Conservation (phyloP, 2,329 filamentous ascomycete genomes). For the Clonostachys byssicola region DNA sequence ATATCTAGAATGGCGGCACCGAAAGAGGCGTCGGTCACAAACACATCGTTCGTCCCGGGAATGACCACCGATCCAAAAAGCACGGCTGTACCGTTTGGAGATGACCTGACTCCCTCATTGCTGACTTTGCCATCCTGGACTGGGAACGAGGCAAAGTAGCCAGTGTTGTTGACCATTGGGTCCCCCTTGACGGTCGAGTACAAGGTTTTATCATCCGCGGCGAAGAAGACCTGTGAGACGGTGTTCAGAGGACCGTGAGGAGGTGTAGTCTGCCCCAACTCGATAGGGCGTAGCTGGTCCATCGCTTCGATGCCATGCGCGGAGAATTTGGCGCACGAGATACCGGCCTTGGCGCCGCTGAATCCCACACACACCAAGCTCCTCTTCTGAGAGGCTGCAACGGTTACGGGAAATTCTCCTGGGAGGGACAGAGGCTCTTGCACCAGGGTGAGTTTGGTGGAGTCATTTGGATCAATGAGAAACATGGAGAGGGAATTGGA, state of each 20-base stretch:
- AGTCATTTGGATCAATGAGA: conserved; percentile 29
- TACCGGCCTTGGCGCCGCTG: conserved; percentile 35
- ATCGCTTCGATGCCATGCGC: conserved; percentile 30
- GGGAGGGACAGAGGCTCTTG: conserved; percentile 35
- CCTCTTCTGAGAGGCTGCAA: conserved; percentile 38
- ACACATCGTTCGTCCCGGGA: conserved; percentile 36
- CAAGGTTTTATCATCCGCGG: conserved; percentile 43
- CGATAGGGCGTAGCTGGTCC: conserved; percentile 40
- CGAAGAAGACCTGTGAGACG: conserved; percentile 58
- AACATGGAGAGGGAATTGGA: conserved; percentile 15
- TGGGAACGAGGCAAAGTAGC: conserved; percentile 47
- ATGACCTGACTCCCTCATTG: conserved; percentile 19
- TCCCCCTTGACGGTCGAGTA: conserved; percentile 59
- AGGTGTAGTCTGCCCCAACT: conserved; percentile 51
- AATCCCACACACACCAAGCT: conserved; percentile 40
- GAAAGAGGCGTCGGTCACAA: conserved; percentile 55
- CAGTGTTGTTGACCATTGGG: conserved; percentile 45
- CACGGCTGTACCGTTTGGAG: conserved; percentile 49
- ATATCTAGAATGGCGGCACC: conserved; percentile 45
- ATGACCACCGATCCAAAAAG: conserved; percentile 49
- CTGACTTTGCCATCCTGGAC: no score
- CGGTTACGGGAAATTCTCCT: conserved; percentile 48
- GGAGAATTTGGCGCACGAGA: conserved; percentile 35
- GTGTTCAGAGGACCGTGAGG: conserved; percentile 54
- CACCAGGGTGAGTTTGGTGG: conserved; percentile 36